Conservation (phyloP, 2,329 filamentous ascomycete species). For the Alternaria ventricosa region DNA sequence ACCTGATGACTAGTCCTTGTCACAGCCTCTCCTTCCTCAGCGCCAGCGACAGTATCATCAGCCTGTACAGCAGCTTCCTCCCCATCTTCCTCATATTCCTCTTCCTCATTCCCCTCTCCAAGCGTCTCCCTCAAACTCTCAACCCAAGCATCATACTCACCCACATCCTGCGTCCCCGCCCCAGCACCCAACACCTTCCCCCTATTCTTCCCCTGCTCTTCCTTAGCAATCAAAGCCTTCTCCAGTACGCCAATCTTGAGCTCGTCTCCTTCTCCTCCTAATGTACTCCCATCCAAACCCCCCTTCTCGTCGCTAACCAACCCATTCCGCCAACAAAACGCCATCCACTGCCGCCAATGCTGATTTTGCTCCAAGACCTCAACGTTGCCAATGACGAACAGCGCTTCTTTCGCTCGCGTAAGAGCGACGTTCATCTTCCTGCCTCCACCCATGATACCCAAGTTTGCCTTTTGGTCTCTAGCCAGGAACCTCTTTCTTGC, state of each 20-base stretch:
- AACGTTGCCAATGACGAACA: constrained; percentile 53
- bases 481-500: constrained; percentile 42
- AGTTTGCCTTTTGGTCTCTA: constrained; percentile 34
- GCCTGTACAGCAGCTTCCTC: neutral
- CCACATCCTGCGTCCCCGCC: neutral
- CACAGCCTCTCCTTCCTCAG: neutral
- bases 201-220: constrained; percentile 4
- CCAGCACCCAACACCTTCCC: constrained; percentile 24
- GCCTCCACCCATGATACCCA: constrained; percentile 49
- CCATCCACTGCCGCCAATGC: constrained; percentile 48
- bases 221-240: constrained; percentile 31
- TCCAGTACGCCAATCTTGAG: constrained; percentile 35
- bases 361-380: constrained; percentile 46
- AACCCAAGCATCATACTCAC: constrained; percentile 33
- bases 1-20: neutral
- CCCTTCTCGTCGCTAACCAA: constrained; percentile 18
- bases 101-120: constrained; percentile 21
- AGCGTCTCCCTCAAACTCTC: constrained; percentile 27
- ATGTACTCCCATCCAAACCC: constrained; percentile 3
- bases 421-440: constrained; percentile 54
- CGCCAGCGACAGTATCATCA: neutral
- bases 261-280: constrained; percentile 1
- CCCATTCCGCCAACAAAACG: constrained; percentile 49
- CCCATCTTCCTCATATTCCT: neutral
- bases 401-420: constrained; percentile 53